phyloP scores from a whole-genome alignment of 2,329 filamentous ascomycete species.

The Fusarium sp. region DNA sequence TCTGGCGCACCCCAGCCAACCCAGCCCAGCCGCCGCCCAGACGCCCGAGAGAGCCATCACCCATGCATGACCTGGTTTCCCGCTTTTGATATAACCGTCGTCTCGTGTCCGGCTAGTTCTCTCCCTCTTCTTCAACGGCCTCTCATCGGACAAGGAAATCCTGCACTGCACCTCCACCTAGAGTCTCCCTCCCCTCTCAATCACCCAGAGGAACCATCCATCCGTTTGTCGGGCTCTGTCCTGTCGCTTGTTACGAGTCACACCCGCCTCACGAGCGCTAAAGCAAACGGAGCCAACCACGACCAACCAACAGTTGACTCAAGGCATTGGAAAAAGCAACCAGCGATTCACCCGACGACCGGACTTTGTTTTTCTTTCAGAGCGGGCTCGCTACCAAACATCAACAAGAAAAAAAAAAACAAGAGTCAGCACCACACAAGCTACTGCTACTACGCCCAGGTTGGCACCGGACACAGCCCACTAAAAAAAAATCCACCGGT shows the following conservation, averaged over 20 bases:
- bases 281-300: conserved; percentile 27
- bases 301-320: conserved; percentile 13
- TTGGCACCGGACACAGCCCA: conserved; percentile 26
- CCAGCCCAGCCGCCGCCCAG: conserved; percentile 34
- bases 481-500: conserved; percentile 19
- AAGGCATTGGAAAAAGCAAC: conserved; percentile 25
- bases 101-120: conserved; percentile 33
- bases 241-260: conserved; percentile 37
- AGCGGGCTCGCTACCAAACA: conserved; percentile 9
- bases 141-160: conserved; percentile 6
- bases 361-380: conserved; percentile 31
- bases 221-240: conserved; percentile 9
- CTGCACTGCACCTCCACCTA: neutral
- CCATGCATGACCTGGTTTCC: conserved; percentile 31
- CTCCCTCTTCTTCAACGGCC: conserved; percentile 8
- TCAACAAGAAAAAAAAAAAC: conserved; percentile 37
- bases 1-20: conserved; percentile 6
- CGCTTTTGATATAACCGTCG: conserved; percentile 41
- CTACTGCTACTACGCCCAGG: conserved; percentile 10
- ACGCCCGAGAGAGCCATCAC: conserved; percentile 22
- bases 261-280: conserved; percentile 23
- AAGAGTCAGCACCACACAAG: conserved; percentile 16
- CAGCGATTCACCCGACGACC: conserved; percentile 18
- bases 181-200: too few relatives aligned
- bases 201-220: neutral